phyloP scores from a whole-genome alignment of 1,284 basidiomycete species.

The Sphaerobolus stellatus region DNA sequence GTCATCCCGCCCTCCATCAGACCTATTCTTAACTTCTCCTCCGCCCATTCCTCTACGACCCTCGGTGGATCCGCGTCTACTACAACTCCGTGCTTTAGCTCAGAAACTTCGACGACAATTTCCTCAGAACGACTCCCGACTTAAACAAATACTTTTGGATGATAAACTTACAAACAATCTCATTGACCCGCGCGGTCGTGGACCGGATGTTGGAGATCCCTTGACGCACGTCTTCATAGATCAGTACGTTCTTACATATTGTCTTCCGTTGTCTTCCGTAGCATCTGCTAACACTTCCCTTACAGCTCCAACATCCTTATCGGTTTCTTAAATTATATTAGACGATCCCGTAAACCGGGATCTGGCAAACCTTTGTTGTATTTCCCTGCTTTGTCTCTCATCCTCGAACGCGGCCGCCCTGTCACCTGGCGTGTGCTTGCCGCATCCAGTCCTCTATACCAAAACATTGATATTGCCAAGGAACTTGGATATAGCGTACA shows the following conservation, averaged over 20 bases:
- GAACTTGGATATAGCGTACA: conserved; percentile 78
- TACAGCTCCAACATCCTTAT: conserved; percentile 81
- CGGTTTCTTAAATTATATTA: conserved; percentile 66
- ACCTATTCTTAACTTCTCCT: conserved; percentile 21
- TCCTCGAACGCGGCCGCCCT: conserved; percentile 71
- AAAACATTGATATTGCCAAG: conserved; percentile 74
- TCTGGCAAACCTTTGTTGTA: conserved; percentile 50
- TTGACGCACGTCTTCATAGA: conserved; percentile 84
- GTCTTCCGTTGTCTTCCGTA: conserved; percentile 5
- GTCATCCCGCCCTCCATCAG: conserved; percentile 34
- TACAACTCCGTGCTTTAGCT: conserved; percentile 52
- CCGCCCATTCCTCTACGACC: conserved; percentile 6
- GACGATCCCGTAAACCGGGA: conserved; percentile 34
- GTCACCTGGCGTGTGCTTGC: conserved; percentile 71
- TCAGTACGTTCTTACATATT: conserved; percentile 53
- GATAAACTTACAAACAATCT: conserved; percentile 30
- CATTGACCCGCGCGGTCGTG: conserved; percentile 48
- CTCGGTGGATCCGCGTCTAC: conserved; percentile 43
- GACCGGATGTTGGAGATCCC: conserved; percentile 49
- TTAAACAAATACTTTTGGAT: conserved; percentile 45
- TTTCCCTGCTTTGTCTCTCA: conserved; percentile 66
- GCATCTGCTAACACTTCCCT: conserved; percentile 10
- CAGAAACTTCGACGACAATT: conserved; percentile 57
- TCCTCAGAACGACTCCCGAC: conserved; percentile 49
- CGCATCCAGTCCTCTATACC: conserved; percentile 79